Base-by-base conservation (phyloP, 2,329 filamentous ascomycete genomes). In the Exophiala sp. region DNA sequence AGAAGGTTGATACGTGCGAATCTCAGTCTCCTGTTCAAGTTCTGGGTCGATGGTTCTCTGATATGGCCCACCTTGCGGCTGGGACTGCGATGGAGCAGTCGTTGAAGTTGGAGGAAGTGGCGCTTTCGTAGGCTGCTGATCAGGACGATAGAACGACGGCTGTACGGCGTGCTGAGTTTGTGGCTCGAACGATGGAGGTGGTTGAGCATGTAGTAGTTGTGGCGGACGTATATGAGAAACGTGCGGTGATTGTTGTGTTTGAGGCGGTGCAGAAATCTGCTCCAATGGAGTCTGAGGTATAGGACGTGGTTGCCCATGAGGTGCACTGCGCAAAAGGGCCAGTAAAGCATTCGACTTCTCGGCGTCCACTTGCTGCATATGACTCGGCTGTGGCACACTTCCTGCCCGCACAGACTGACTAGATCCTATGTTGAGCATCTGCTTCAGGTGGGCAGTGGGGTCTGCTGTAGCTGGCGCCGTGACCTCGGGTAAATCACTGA, bases 221-320 rank as follows among this genome's bases (percentile, higher is more conserved):
- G 63, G 52, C 34, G 54, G 61, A 16, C 59, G 64, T 34, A 60
- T 55, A 18, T 62, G 66, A 21, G 49, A 60, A n/a, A 46, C 40
- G 21, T 57, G 53, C 10, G 84, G 82, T 39, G 79, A 81, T 38
- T 72, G 74, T 11, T 84, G 81, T 64, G 80, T 77, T 24, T 77
- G 66, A 18, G 78, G 74, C 21, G 79, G 75, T 4, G 68, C 66
- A 47, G 75, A 69, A 14, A 75, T 73, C 57, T 83, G 79, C 11
- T 86, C 81, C 32, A 81, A 67, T 7, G 82, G 79, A 4, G 80
- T 82, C 47, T 77, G 76, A 39, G 75, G 77, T 55, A 48, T 50
- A 36, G 62, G 64, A 16, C 53, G 57, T 55, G 64, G 34, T 57
- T 66, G 42, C 61, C 71, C 58, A 58, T 66, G 63, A 3, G 69